A percentile compares a stretch with the other conserved stretches of the same genome.
Conservation (phyloP, 768 basidiomycete species). For the Candolleomyces eurysporus region DNA sequence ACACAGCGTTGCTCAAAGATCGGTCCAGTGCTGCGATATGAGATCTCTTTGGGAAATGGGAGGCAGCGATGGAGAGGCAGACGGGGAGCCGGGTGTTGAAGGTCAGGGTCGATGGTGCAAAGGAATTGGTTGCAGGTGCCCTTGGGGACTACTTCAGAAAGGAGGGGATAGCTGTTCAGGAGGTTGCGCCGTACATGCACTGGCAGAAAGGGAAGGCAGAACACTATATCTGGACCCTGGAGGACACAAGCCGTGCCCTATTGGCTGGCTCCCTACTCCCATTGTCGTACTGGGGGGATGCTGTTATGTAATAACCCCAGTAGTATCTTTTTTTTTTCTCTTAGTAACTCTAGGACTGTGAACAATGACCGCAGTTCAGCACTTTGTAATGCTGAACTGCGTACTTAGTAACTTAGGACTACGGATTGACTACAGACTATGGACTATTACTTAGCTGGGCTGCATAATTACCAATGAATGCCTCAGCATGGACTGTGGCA, state of each 20-base stretch:
- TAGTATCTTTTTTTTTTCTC: too few relatives aligned
- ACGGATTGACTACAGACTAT: too few relatives aligned
- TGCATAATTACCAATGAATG: too few relatives aligned
- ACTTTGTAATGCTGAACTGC: too few relatives aligned
- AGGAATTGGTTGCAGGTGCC: background rate
- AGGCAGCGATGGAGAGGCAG: background rate
- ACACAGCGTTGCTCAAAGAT: constrained; percentile 1
- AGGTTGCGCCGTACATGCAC: constrained; percentile 24
- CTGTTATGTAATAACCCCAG: too few relatives aligned
- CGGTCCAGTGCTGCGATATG: constrained; percentile 8
- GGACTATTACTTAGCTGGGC: too few relatives aligned
- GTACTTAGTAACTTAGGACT: too few relatives aligned
- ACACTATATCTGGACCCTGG: constrained; percentile 21
- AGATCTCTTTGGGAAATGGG: background rate
- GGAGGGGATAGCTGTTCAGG: constrained; percentile 11
- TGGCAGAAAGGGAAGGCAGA: constrained; percentile 30
- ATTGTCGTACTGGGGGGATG: constrained; percentile 15
- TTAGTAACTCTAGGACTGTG: too few relatives aligned
- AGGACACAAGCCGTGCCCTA: constrained; percentile 21
- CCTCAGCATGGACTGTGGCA: too few relatives aligned
- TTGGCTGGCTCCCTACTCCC: constrained; percentile 20
- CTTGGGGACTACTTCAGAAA: background rate
- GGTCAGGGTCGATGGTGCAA: background rate
- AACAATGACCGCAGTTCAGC: too few relatives aligned
- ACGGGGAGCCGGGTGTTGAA: background rate